A percentile compares a stretch with the other conserved stretches of the same genome.
Evolutionary conservation across 2,329 filamentous ascomycete genomes (phyloP).

Genomic region (Exophiala dermatitidis): DNA sequence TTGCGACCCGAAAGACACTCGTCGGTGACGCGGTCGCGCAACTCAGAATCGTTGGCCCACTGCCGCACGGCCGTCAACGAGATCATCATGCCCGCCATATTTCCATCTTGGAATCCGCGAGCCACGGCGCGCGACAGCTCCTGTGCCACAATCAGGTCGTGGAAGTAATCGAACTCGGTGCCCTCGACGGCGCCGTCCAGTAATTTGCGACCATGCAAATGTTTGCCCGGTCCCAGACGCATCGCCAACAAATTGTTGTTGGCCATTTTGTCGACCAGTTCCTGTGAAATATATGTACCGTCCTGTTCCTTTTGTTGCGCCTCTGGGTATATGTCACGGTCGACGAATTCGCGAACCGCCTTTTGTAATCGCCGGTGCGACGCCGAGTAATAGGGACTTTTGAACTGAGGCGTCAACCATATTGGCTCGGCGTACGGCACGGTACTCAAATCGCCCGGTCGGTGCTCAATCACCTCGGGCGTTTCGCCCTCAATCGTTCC

Average conservation of each 20-base stretch:
- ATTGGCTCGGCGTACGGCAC: conserved; percentile 81
- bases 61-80: conserved; percentile 62
- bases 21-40: conserved; percentile 61
- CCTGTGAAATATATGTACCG: conserved; percentile 56
- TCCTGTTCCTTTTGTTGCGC: conserved; percentile 65
- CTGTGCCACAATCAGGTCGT: conserved; percentile 62
- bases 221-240: conserved; percentile 60
- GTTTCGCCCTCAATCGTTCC: conserved; percentile 69
- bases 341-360: conserved; percentile 58
- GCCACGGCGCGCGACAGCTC: conserved; percentile 65
- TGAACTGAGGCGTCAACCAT: conserved; percentile 72
- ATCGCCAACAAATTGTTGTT: conserved; percentile 62
- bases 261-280: conserved; percentile 59
- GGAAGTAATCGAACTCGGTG: conserved; percentile 69
- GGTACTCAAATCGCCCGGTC: conserved; percentile 63
- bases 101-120: conserved; percentile 76
- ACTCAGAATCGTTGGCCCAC: conserved; percentile 55
- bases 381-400: conserved; percentile 62
- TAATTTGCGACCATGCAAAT: conserved; percentile 57
- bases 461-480: conserved; percentile 62
- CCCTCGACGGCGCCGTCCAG: conserved; percentile 56
- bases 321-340: conserved; percentile 54
- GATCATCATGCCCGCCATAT: conserved; percentile 57
- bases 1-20: conserved; percentile 61
- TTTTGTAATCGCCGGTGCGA: conserved; percentile 61